These are phyloP conservation scores for Mucor indicus DNA, from an alignment of 371 early-diverging fungal species.

Conservation along the genomic window DNA sequence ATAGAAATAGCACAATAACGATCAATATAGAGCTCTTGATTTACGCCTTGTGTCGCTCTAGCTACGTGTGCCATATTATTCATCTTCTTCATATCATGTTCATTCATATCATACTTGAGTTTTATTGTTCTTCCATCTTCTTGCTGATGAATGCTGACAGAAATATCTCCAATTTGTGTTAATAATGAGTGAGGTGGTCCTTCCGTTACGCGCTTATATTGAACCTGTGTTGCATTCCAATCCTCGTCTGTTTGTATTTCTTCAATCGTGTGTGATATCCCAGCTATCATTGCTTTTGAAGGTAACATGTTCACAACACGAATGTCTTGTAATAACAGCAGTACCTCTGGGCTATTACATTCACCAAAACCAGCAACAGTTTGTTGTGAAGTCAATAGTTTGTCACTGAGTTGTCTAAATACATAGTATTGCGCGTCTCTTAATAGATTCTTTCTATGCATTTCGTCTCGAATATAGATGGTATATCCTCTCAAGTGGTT, in stretches of 20 bases:
- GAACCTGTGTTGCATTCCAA: constrained; percentile 25
- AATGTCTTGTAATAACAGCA: constrained; percentile 41
- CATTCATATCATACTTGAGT: constrained; percentile 19
- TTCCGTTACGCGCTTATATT: constrained; percentile 33
- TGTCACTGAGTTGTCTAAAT: constrained; percentile 49
- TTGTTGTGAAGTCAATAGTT: constrained; percentile 39
- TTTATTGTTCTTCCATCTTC: neutral
- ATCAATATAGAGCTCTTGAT: constrained; percentile 24
- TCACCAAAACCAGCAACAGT: constrained; percentile 48
- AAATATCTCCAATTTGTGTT: constrained; percentile 35
- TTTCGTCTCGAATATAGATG: constrained; percentile 54
- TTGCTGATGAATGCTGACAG: constrained; percentile 19
- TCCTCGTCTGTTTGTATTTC: constrained; percentile 1
- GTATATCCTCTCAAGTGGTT: constrained; percentile 61
- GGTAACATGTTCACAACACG: constrained; percentile 27
- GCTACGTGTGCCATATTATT: constrained; percentile 27
- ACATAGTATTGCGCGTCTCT: constrained; percentile 63
- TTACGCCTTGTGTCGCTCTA: constrained; percentile 14
- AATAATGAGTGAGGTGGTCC: constrained; percentile 33
- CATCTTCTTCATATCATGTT: constrained; percentile 29
- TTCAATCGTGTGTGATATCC: neutral
- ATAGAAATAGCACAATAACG: constrained; percentile 42
- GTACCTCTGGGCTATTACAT: constrained; percentile 27
- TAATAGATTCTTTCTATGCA: constrained; percentile 59
- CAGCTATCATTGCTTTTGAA: constrained; percentile 8